phyloP scores from a whole-genome alignment of 2,329 filamentous ascomycete species.

The Botrytis sinoallii region DNA sequence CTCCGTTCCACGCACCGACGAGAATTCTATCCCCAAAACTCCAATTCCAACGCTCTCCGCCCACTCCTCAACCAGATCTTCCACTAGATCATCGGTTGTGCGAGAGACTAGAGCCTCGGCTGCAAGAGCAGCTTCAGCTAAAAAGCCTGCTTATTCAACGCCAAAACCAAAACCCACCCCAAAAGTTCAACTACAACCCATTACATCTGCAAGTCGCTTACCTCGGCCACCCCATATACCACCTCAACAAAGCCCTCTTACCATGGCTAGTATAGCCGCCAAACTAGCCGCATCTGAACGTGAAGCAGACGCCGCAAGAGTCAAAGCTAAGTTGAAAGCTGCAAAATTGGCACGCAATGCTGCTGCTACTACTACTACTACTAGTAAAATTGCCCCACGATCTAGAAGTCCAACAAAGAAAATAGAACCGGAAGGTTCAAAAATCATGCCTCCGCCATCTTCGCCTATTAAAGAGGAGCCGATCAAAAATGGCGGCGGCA shows the following conservation, averaged over 20 bases:
- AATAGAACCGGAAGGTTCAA: constrained; percentile 23
- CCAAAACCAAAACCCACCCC: constrained; percentile 25
- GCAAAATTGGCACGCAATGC: constrained; percentile 41
- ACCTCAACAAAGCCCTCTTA: constrained; percentile 54
- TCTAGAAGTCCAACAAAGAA: constrained; percentile 13
- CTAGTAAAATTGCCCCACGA: neutral
- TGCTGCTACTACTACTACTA: neutral
- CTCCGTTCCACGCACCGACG: constrained; percentile 25
- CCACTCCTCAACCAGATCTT: constrained; percentile 14
- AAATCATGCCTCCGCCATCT: constrained; percentile 37
- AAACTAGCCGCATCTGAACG: constrained; percentile 63
- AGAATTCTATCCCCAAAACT: constrained; percentile 29
- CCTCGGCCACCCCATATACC: constrained; percentile 34
- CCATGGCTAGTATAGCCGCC: constrained; percentile 59
- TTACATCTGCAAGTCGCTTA: constrained; percentile 26
- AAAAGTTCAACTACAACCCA: constrained; percentile 27
- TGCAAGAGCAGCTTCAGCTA: constrained; percentile 17
- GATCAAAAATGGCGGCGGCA: constrained; percentile 16
- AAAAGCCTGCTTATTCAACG: constrained; percentile 18
- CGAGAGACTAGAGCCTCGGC: constrained; percentile 8
- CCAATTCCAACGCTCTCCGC: constrained; percentile 10
- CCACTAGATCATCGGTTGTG: constrained; percentile 3
- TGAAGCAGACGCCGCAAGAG: constrained; percentile 61
- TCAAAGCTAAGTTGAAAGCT: constrained; percentile 60
- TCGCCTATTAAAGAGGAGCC: constrained; percentile 28